Percentiles rank a stretch among this genome's conserved stretches.
phyloP scores from a whole-genome alignment of 2,329 filamentous ascomycete species.

The Phialocephala subalpina region DNA sequence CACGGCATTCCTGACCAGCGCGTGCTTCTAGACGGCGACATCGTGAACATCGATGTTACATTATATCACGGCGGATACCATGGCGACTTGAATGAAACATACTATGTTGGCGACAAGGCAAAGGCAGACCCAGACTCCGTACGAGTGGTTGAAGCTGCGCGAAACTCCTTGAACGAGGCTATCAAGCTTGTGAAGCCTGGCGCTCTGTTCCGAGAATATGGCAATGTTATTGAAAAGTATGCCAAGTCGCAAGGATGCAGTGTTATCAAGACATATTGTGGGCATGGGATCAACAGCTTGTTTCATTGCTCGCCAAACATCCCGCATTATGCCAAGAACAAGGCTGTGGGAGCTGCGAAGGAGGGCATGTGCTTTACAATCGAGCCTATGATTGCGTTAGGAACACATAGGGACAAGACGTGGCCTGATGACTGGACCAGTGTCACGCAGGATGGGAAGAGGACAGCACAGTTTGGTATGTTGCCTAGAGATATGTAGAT shows the following conservation, averaged over 20 bases:
- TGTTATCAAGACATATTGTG: constrained; percentile 95
- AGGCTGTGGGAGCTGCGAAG: constrained; percentile 93
- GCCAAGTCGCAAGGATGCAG: constrained; percentile 87
- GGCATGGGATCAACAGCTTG: constrained; percentile 91
- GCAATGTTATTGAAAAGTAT: constrained; percentile 94
- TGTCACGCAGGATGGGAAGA: constrained; percentile 86
- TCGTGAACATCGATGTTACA: constrained; percentile 95
- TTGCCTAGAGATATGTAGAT: constrained; percentile 23
- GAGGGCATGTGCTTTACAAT: constrained; percentile 99
- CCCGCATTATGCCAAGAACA: constrained; percentile 98
- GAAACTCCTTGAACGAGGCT: constrained; percentile 88
- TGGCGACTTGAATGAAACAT: constrained; percentile 97
- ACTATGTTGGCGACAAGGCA: constrained; percentile 93
- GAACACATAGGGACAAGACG: constrained; percentile 89
- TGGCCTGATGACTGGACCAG: constrained; percentile 99
- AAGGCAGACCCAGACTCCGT: constrained; percentile 85
- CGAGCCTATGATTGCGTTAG: constrained; percentile 96
- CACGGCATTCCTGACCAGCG: constrained; percentile 97
- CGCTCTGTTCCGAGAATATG: constrained; percentile 90
- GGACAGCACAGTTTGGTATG: constrained; percentile 91
- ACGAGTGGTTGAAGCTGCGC: constrained; percentile 87
- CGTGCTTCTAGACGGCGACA: constrained; percentile 88
- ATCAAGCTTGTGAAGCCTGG: constrained; percentile 95
- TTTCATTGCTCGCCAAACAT: constrained; percentile 96
- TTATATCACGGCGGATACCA: constrained; percentile 96